phyloP scores from a whole-genome alignment of 805 yeast species.

The Hanseniaspora pseudoguilliermondii region DNA sequence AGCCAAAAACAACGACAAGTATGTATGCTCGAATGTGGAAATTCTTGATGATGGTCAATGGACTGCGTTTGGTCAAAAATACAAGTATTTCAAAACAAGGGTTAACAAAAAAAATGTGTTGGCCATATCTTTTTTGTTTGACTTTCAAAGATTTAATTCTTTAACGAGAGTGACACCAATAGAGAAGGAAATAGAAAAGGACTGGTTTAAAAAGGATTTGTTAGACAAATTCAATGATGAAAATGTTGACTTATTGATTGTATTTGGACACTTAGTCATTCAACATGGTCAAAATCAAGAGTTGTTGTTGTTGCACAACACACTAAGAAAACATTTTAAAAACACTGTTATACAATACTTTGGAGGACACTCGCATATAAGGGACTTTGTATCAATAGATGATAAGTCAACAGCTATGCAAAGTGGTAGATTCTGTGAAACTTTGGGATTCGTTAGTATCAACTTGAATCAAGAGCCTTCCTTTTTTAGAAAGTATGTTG shows the following conservation, averaged over 20 bases:
- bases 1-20: conserved; percentile 46
- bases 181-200: conserved; percentile 40
- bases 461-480: conserved; percentile 19
- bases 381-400: conserved; percentile 70
- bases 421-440: conserved; percentile 87
- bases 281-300: conserved; percentile 28
- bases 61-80: conserved; percentile 58
- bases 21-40: conserved; percentile 63
- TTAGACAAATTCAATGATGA: conserved; percentile 26
- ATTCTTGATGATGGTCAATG: conserved; percentile 32
- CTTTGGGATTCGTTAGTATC: conserved; percentile 76
- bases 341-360: conserved; percentile 61
- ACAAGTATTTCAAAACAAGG: conserved; percentile 52
- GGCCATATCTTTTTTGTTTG: conserved; percentile 67
- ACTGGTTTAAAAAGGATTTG: conserved; percentile 49
- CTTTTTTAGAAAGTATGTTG: conserved; percentile 60
- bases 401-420: conserved; percentile 62
- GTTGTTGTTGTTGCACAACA: conserved; percentile 28
- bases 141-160: conserved; percentile 50
- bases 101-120: conserved; percentile 40
- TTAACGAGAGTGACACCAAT: conserved; percentile 51
- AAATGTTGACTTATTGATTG: conserved; percentile 50
- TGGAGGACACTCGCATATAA: conserved; percentile 88
- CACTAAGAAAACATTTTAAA: conserved; percentile 49
- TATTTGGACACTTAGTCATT: conserved; percentile 73